phyloP scores from a whole-genome alignment of 208 protist species.

The Naegleria gruberi region DNA sequence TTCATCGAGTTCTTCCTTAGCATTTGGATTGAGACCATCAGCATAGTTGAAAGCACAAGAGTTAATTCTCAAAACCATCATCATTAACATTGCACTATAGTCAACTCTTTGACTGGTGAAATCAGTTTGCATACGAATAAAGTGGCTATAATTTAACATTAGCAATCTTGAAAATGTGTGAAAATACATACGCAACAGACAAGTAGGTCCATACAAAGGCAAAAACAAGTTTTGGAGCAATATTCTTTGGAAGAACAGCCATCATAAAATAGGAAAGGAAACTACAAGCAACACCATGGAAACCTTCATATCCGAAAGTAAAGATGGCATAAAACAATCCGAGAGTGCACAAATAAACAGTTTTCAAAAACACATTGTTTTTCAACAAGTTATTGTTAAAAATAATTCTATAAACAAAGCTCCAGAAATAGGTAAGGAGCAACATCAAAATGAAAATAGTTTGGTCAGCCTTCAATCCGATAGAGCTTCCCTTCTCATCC shows the following conservation, averaged over 20 bases:
- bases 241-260: neutral
- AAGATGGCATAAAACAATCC: neutral
- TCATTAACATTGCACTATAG: neutral
- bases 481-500: neutral
- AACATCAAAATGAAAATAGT: neutral
- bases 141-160: neutral
- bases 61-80: neutral
- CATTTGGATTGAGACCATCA: neutral
- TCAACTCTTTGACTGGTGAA: neutral
- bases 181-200: neutral
- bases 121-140: neutral
- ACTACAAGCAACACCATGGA: neutral
- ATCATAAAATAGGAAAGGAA: neutral
- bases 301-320: neutral
- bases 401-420: neutral
- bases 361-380: neutral
- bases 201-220: neutral
- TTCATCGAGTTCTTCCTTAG: neutral
- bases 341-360: neutral
- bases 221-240: neutral
- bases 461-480: neutral
- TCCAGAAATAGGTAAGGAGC: neutral
- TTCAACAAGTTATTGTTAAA: neutral
- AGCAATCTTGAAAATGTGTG: no score
- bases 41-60: neutral